Evolutionary conservation across 164 flowering plant species (phyloP), one percentile per base, ranked within the genome.

Genomic region (Tinospora cordifolia): DNA sequence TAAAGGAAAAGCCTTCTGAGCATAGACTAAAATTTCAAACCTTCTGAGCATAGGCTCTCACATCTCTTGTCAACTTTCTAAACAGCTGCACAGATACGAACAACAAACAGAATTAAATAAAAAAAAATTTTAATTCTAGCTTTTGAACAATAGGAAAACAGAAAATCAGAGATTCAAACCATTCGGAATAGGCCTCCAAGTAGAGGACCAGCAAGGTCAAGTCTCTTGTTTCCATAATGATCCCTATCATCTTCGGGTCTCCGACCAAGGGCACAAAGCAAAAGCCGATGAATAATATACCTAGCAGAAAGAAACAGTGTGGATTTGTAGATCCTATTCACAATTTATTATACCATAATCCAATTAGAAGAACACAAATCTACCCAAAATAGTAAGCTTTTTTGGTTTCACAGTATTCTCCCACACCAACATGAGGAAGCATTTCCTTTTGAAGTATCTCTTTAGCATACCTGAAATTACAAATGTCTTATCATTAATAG

Each of bases 381-480:
- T 80, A 95, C 96, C 99, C 98, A 76, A 95, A 95, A 76, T 92
- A 92, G 77, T 90, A 95, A 54, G 98, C 98, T 75, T 95, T 95
- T 80, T 92, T 95, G 21, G 99, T 95, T 80, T 95, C 99, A 72
- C 98, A 95, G 79, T 83, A 89, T 72, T 92, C 99, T 49, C 89
- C 96, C 71, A 83, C 83, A 24, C 98, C 98, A 73, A 95, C 99
- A 84, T 95, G 99, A 46, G 99, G 99, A 76, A 95, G 93, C 99
- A 95, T 95, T 83, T 92, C 98, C 70, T 86, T 95, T 67, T 95
- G 97, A 66, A 95, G 98, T 71, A 95, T 95, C 71, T 95, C 99
- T 65, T 81, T 88, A 2, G 99, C 98, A 87, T 94, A 90, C 84
- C 98, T 92, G 78, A 3, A 67, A 70, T 49, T 40, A n/a, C 13